Evolutionary conservation across 257 asterid genomes (phyloP).

Genomic region (Leonotis leonurus): DNA sequence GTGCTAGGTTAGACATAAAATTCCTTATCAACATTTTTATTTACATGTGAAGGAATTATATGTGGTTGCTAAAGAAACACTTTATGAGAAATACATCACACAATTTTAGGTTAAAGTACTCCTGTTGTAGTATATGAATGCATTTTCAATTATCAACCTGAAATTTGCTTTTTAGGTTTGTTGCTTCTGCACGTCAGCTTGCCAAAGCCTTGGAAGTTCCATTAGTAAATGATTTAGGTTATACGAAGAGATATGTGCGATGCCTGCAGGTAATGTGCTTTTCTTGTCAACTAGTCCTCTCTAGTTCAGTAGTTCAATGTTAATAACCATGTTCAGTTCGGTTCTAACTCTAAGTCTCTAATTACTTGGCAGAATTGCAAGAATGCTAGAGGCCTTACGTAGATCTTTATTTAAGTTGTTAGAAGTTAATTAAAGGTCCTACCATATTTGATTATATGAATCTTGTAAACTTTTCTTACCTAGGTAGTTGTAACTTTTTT

Average conservation of each 20-base stretch:
- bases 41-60: too few relatives aligned
- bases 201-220: slow-evolving; percentile 98
- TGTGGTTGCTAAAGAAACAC: too few relatives aligned
- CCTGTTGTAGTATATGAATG: too few relatives aligned
- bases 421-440: neutral
- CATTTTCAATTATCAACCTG: neutral
- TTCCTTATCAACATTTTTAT: too few relatives aligned
- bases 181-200: slow-evolving; percentile 92
- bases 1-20: too few relatives aligned
- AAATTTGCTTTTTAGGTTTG: slow-evolving; percentile 54
- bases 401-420: neutral
- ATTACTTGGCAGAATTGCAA: neutral
- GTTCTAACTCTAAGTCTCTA: too few relatives aligned
- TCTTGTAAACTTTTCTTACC: too few relatives aligned
- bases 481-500: neutral
- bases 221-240: slow-evolving; percentile 91
- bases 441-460: too few relatives aligned
- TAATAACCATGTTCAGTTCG: slow-evolving; percentile 1
- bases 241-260: slow-evolving; percentile 90
- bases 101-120: too few relatives aligned
- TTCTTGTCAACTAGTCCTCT: neutral
- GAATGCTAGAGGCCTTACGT: neutral
- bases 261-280: slow-evolving; percentile 74
- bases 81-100: too few relatives aligned
- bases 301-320: neutral